Evolutionary conservation across 2,329 filamentous ascomycete genomes (phyloP), one percentile per base, ranked within the genome.

Genomic region (Chrysosporium queenslandicum): DNA sequence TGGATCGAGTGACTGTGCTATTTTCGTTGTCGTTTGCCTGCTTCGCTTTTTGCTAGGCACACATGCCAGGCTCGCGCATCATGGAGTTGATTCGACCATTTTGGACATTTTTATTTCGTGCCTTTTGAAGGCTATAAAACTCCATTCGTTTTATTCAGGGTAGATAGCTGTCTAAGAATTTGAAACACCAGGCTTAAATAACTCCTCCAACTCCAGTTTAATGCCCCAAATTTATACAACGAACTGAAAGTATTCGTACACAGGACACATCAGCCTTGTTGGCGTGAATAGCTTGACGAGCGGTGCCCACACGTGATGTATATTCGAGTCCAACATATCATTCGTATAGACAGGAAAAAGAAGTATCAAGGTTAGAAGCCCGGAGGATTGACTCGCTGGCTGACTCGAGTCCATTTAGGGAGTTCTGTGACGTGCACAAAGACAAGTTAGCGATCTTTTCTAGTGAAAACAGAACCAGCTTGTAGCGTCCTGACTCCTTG

Each of bases 341-440:
- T 42, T n/a, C n/a, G 2, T 32, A 34, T 40, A 30, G 27, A n/a
- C 18, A 9, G 14, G 20, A 7, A 21, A 40, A 39, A 23, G 18
- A 3, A 40, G 18, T 29, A 1, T 9, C 9, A 6, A 42, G 29
- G 25, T 73, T 82, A 96, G 72, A 91, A 97, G 73, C 91, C 91
- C 43, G 91, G 90, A 54, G 91, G 91, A 71, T 97, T 97, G 68
- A 96, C 67, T 71, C 91, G 78, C 71, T 97, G 91, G 59, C 87
- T 94, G 57, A 97, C 85, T 72, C 90, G 85, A 61, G 91, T 97
- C 91, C 91, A 97, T 74, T 97, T 89, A 53, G 83, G 85, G 49
- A 90, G 71, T 69, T 89, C 86, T 90, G 62, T 48, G 58, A 47
- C n/a, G n/a, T n/a, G n/a, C n/a, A n/a, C n/a, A 37, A 55, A 56